Evolutionary conservation across 345 rosid species (phyloP), one percentile per base, ranked within the genome.

Genomic region (Salix brachista): DNA sequence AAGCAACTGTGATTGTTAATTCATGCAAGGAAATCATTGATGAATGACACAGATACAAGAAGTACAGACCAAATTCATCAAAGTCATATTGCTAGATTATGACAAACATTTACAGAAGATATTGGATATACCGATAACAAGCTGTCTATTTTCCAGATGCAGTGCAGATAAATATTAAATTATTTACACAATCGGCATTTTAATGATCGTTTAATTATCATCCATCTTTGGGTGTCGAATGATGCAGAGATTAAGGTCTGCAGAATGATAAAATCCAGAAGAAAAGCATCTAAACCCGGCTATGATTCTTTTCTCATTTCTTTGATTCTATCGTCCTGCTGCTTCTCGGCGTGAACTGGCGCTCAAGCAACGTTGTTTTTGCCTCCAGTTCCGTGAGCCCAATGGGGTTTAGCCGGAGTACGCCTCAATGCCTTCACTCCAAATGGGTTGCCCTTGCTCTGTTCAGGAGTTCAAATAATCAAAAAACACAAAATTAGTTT

Each of bases 401-500:
- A 90, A 75, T 86, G 82, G 19, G 94, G 94, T 9, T 78, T 88
- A 1, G 99, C 97, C 1, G 90, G 93, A 44, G 88, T 91, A 58
- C 98, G 92, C 88, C 76, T 88, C 58, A 88, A 46, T 26, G 97
- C 98, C 89, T 91, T 89, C 50, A 96, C 90, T 39, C 84, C 87
- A 48, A 96, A 32, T 0, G 98, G 97, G 65, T 85, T 96, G 85
- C 84, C 78, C 92, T 91, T 93, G 89, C 97, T 90, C 99, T 93
- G 94, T 80, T 18, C 79, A 79, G 64, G 28, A 82, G 72, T 67
- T 75, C 61, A 67, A 48, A 8, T n/a, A 48, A 73, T 14, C 17
- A 34, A 28, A 4, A 37, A 56, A 13, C 8, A 39, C 6, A 48
- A 34, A 18, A 65, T 42, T 19, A 41, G 46, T 0, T 30, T 32